Evolutionary conservation across 805 yeast genomes (phyloP).

Genomic region (Hanseniaspora occidentalis): DNA sequence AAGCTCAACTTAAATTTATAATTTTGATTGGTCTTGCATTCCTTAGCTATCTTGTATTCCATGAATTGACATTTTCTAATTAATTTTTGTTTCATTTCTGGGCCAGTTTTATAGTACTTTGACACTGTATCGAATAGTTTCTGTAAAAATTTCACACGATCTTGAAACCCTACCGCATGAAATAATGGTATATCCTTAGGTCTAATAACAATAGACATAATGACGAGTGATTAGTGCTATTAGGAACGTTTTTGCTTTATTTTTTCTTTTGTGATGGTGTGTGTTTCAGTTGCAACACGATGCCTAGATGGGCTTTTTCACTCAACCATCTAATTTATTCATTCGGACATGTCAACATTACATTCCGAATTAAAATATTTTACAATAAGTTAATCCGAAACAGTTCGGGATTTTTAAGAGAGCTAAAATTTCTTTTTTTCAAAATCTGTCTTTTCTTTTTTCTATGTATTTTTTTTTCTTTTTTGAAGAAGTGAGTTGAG

Average conservation of each 20-base stretch:
- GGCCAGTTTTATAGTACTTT: constrained; percentile 10
- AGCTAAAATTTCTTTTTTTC: too few species aligned
- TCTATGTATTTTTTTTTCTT: neutral
- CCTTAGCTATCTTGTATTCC: constrained; percentile 15
- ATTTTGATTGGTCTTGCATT: constrained; percentile 17
- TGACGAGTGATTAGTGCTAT: too few species aligned
- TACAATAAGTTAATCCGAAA: too few species aligned
- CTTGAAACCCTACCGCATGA: constrained; percentile 14
- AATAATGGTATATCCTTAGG: neutral
- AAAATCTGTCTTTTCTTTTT: too few species aligned
- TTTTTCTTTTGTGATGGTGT: neutral
- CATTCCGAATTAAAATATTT: too few species aligned
- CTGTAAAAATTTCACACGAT: constrained; percentile 19
- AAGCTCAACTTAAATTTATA: constrained; percentile 22
- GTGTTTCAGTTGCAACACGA: too few species aligned
- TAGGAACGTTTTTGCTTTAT: constrained; percentile 4
- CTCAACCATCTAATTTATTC: too few species aligned
- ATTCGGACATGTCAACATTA: too few species aligned
- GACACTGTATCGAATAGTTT: constrained; percentile 15
- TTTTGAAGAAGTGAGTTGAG: too few species aligned
- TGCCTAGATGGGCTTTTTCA: too few species aligned
- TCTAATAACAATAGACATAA: neutral
- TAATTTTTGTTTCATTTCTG: constrained; percentile 3
- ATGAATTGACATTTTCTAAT: constrained; percentile 2
- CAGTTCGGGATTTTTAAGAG: too few species aligned